Base-by-base conservation (phyloP, 257 asterid genomes). In the Ballota nigra region DNA sequence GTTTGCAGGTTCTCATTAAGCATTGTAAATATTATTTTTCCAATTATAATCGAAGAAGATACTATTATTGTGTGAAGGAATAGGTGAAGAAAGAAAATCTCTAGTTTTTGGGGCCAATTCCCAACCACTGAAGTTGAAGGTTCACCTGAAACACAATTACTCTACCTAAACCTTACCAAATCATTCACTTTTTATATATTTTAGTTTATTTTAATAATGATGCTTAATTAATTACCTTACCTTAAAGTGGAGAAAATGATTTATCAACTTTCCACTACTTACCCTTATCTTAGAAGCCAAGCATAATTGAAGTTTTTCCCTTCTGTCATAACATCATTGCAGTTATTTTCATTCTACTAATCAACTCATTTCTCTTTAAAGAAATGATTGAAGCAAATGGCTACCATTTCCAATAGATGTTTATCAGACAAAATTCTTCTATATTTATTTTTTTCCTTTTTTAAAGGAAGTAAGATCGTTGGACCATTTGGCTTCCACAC, bases 231-330 rank as follows among this genome's bases (percentile, higher is more conserved):
- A 47, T 71, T 49, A 20, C 56, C 62, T 24, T 8, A 18, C 53
- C 56, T 19, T 38, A 67, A 64, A 70, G 76, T 66, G 63, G 22
- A 75, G 81, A 71, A 72, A 78, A 81, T 71, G 77, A 78, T 78
- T 71, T 38, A 33, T 70, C 51, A 76, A 55, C 83, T 68, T 71
- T 78, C 73, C 80, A 69, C 74, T 40, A 69, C 66, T 66, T 53
- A 47, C 74, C 36, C 82, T 78, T 82, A 20, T 78, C 86, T 78
- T 82, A 47, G 79, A 82, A 78, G 83, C 75, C 67, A 82, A 75
- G 86, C 72, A 75, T 78, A 78, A 57, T 67, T 75, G 70, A 62
- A 60, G 20, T 28, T 26, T 70, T 52, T 45, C 38, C 55, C 31
- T 34, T 47, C 45, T 74, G 65, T 51, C 52, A 51, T 20, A 11